These are phyloP conservation scores for Graphiopsis chlorocephala DNA, from an alignment of 2,329 filamentous ascomycete species.

Conservation along the genomic window DNA sequence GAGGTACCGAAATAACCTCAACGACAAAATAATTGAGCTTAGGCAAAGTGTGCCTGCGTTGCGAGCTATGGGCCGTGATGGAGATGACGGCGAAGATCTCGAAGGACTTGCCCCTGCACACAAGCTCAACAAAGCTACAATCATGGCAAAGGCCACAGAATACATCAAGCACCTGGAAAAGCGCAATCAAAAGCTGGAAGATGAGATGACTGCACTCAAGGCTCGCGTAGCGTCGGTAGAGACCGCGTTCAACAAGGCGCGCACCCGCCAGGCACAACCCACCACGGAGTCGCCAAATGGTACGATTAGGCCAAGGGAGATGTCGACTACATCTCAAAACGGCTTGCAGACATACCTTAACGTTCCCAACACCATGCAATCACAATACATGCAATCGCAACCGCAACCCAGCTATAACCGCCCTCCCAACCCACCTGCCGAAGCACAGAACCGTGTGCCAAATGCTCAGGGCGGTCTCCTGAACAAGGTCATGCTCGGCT, in stretches of 20 bases:
- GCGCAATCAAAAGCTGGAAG: conserved; percentile 74
- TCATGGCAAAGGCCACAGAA: conserved; percentile 91
- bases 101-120: conserved; percentile 70
- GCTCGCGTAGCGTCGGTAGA: conserved; percentile 62
- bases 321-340: conserved; percentile 28
- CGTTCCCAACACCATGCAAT: conserved; percentile 28
- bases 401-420: conserved; percentile 32
- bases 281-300: conserved; percentile 23
- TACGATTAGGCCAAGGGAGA: conserved; percentile 25
- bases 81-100: conserved; percentile 78
- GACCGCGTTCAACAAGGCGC: conserved; percentile 61
- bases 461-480: conserved; percentile 49
- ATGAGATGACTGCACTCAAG: conserved; percentile 79
- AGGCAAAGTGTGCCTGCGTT: conserved; percentile 89
- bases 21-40: conserved; percentile 92
- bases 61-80: conserved; percentile 70
- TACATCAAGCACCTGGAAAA: conserved; percentile 94
- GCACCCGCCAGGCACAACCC: conserved; percentile 25
- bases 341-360: conserved; percentile 27
- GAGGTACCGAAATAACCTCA: conserved; percentile 90
- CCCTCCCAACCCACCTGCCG: conserved; percentile 31
- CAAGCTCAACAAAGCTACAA: conserved; percentile 97
- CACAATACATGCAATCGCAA: conserved; percentile 36
- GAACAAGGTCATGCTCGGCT: conserved; percentile 86
- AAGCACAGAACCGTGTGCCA: conserved; percentile 29